A percentile compares a stretch with the other conserved stretches of the same genome.
These are phyloP conservation scores for Nicotiana tomentosiformis DNA, from an alignment of 257 asterid genomes.

Conservation along the genomic window DNA sequence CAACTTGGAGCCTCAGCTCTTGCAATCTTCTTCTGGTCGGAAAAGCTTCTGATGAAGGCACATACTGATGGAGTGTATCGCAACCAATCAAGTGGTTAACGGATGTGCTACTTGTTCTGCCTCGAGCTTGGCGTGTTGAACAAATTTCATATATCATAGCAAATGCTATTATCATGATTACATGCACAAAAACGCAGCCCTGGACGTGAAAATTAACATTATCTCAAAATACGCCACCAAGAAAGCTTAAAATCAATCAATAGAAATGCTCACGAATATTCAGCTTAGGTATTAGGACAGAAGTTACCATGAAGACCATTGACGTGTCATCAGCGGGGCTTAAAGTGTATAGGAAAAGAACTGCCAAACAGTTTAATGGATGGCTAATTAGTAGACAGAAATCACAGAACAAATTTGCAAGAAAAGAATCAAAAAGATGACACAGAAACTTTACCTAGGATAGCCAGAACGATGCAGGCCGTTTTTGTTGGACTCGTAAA, in stretches of 20 bases:
- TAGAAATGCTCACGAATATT: neutral
- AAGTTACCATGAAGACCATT: neutral
- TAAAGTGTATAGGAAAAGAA: neutral
- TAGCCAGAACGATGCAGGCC: neutral
- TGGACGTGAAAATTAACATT: neutral
- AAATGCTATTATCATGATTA: neutral
- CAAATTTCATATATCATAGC: neutral
- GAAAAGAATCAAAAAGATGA: neutral
- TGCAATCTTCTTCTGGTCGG: conserved; percentile 5
- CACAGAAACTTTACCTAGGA: neutral
- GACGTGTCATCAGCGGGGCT: neutral
- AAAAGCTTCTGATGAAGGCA: conserved; percentile 1
- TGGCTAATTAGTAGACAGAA: neutral
- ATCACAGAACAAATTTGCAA: neutral
- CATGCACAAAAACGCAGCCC: neutral
- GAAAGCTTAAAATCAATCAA: neutral
- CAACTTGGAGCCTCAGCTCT: conserved; percentile 8
- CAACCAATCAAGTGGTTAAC: neutral
- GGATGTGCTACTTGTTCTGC: neutral
- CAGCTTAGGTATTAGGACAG: neutral
- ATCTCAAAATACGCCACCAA: neutral
- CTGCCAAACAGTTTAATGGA: neutral
- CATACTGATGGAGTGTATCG: neutral
- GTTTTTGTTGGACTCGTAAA: neutral
- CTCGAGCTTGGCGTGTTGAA: neutral